Base-by-base conservation (phyloP, 139 green algal species). In the Chlorella sp. region DNA sequence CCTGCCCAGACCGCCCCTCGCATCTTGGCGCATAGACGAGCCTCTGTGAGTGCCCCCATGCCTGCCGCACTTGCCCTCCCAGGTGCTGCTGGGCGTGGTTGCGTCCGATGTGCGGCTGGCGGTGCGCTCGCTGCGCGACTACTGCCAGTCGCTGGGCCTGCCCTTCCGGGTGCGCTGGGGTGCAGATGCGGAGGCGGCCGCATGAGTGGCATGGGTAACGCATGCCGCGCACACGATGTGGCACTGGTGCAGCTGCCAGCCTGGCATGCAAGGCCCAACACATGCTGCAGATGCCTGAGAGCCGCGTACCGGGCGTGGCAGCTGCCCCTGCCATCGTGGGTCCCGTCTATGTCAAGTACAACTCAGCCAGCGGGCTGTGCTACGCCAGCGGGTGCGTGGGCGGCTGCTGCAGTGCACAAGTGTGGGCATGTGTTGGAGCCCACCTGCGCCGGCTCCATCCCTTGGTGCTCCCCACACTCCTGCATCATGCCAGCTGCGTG, bases 271-370 rank as follows among this genome's bases (percentile, higher is more conserved):
- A 60, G 51, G 13, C 51, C 11, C 46, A 11, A 24, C 38, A 6
- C 22, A 38, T 19, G 22, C 28, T n/a, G 56, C 77, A 83, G 77
- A 64, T 76, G 79, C 79, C 79, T 8, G 79, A 84, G 79, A 84
- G 74, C 38, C 60, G 74, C 2, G 40, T 81, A 46, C 78, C 78
- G 8, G 68, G 54, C 32, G 56, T 73, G 36, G 76, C 69, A 30
- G 80, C 70, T 26, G n/a, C 86, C 0, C 75, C 76, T 3, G 73
- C 72, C 40, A 80, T 94, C 16, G 9, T 40, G 6, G 90, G 91
- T 7, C 44, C 83, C 9, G 91, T 95, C 0, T 96, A 94, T 65
- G 74, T 96, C 28, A 95, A 95, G 85, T 93, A 93, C 88, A 96
- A 95, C 60, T 88, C 88, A 2, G 56, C 38, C 9, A 86, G 30